Evolutionary conservation across 2,329 filamentous ascomycete species (phyloP).

Genomic region (Pseudogymnoascus sp.): DNA sequence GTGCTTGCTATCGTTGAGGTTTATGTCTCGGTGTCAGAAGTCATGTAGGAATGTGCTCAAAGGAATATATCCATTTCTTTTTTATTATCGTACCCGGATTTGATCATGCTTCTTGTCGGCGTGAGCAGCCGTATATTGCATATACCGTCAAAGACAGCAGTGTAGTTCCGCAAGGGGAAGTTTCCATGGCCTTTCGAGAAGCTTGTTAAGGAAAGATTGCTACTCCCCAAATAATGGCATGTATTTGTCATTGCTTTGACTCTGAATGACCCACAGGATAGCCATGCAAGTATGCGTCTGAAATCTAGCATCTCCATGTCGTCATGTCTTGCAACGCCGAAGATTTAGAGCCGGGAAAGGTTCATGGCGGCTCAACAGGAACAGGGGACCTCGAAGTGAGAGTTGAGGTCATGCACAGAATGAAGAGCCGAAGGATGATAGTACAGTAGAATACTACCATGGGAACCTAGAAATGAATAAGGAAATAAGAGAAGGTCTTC

Average conservation of each 20-base stretch:
- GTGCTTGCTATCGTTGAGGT: constrained; percentile 2
- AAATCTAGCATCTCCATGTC: neutral
- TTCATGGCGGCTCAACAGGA: neutral
- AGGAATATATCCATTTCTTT: neutral
- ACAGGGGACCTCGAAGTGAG: neutral
- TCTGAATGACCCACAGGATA: neutral
- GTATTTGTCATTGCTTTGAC: constrained; percentile 8
- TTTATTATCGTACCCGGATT: neutral
- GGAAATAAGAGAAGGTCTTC: neutral
- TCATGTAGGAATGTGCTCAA: neutral
- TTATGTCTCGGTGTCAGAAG: neutral
- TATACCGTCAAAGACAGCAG: neutral
- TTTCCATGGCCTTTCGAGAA: constrained; percentile 40
- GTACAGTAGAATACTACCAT: neutral
- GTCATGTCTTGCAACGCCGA: neutral
- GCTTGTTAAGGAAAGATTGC: constrained; percentile 25
- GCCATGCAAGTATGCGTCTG: neutral
- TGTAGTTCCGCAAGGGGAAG: neutral
- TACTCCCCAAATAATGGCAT: constrained; percentile 27
- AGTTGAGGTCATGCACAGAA: neutral
- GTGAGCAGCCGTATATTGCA: constrained; percentile 3
- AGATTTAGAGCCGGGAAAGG: neutral
- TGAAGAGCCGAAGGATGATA: neutral
- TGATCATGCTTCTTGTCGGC: neutral
- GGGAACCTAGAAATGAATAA: neutral